A percentile compares a stretch with the other conserved stretches of the same genome.
Conservation (phyloP, 345 rosid species). For the Gossypioides kirkii region DNA sequence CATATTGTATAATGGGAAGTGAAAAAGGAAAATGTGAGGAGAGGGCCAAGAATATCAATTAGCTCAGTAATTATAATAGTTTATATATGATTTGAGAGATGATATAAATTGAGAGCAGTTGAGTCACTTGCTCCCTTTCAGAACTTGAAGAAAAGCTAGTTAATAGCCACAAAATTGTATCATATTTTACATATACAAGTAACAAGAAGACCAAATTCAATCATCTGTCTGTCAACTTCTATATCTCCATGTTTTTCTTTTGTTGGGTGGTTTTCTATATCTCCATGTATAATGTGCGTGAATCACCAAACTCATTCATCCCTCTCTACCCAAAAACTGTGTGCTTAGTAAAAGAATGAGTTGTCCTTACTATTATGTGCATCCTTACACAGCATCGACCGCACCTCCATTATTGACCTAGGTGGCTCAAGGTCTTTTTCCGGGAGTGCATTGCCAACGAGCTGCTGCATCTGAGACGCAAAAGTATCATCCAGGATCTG, state of each 20-base stretch:
- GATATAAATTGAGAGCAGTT: constrained; percentile 3
- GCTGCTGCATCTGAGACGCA: constrained; percentile 92
- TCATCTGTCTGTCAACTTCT: background rate
- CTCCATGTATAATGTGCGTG: background rate
- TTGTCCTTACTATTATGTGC: constrained; percentile 62
- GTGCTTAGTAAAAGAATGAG: constrained; percentile 49
- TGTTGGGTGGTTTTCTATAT: background rate
- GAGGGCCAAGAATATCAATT: background rate
- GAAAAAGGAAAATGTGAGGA: background rate
- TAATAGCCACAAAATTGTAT: background rate
- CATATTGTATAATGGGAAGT: background rate
- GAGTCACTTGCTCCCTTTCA: constrained; percentile 11
- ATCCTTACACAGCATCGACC: constrained; percentile 91
- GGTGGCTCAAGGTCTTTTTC: constrained; percentile 94
- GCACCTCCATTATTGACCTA: constrained; percentile 82
- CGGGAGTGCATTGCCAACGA: constrained; percentile 74
- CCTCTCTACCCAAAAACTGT: background rate
- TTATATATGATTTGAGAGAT: background rate
- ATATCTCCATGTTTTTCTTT: background rate
- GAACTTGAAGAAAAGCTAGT: constrained; percentile 3
- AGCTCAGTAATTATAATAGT: background rate
- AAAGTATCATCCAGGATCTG: constrained; percentile 93
- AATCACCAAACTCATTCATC: background rate
- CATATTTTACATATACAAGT: background rate
- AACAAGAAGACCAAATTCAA: background rate